A percentile compares a stretch with the other conserved stretches of the same genome.
Conservation (phyloP, 2,329 filamentous ascomycete genomes). For the Talaromyces sp. region DNA sequence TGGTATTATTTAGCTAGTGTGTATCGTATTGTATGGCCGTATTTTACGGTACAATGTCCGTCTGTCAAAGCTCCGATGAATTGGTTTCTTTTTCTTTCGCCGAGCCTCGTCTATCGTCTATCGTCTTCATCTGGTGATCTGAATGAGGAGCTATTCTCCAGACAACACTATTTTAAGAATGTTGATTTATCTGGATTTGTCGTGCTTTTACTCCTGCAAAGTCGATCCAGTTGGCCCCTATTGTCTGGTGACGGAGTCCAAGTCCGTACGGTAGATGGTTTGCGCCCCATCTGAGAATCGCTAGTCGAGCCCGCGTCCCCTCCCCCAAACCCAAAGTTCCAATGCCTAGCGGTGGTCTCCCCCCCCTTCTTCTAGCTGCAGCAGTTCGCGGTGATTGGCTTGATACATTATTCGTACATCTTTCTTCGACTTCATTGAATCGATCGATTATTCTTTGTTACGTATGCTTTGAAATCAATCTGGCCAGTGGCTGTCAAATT, state of each 20-base stretch:
- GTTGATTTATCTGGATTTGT: too few species aligned
- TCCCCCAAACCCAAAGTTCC: background rate
- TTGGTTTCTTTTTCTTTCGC: background rate
- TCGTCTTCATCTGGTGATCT: background rate
- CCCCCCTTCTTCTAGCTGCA: background rate
- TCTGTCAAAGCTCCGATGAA: background rate
- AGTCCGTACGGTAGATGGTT: background rate
- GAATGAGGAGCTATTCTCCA: background rate
- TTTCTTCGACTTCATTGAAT: background rate
- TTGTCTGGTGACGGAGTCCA: background rate
- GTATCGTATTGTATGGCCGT: background rate
- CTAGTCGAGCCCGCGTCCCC: constrained; percentile 7
- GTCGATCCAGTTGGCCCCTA: background rate
- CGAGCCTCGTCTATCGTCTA: background rate
- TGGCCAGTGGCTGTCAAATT: background rate
- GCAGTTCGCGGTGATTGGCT: background rate
- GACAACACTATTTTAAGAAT: background rate
- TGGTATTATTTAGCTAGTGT: background rate
- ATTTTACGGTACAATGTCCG: background rate
- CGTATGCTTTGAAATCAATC: background rate
- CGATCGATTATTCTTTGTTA: background rate
- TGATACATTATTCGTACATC: background rate
- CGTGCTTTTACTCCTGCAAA: background rate
- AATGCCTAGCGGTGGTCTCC: background rate
- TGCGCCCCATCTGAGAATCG: constrained; percentile 11